Percentiles rank a stretch among this genome's conserved stretches.
phyloP scores from a whole-genome alignment of 2,329 filamentous ascomycete genomes.

The Cucurbitaria berberidis region DNA sequence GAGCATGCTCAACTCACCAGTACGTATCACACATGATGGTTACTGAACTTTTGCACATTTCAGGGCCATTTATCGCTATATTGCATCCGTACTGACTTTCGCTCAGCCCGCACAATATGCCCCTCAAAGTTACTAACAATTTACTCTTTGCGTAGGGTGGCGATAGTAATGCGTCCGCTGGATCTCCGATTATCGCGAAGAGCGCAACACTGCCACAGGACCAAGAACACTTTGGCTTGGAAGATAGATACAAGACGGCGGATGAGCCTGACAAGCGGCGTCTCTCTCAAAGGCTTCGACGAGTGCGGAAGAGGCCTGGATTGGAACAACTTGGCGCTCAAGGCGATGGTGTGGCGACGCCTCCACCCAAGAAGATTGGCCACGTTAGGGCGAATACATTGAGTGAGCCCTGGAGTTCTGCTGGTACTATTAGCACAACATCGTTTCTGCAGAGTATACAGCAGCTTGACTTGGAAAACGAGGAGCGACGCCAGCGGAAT shows the following conservation, averaged over 20 bases:
- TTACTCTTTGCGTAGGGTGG: slow-evolving; percentile 28
- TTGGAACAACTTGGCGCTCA: slow-evolving; percentile 18
- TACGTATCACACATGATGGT: slow-evolving; percentile 60
- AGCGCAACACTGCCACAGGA: slow-evolving; percentile 8
- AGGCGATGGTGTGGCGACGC: slow-evolving; percentile 8
- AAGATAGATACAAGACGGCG: slow-evolving; percentile 13
- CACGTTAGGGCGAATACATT: slow-evolving; percentile 11
- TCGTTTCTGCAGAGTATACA: slow-evolving; percentile 10
- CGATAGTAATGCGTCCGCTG: slow-evolving; percentile 18
- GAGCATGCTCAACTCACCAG: slow-evolving; percentile 94
- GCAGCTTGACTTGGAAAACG: slow-evolving; percentile 4
- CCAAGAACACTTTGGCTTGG: slow-evolving; percentile 10
- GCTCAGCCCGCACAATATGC: slow-evolving; percentile 57
- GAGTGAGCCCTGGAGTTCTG: slow-evolving; percentile 5
- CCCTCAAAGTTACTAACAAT: slow-evolving; percentile 57
- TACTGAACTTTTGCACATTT: slow-evolving; percentile 14
- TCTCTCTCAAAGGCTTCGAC: slow-evolving; percentile 22
- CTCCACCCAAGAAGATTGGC: slow-evolving; percentile 4
- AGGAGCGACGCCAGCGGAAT: slow-evolving; percentile 6
- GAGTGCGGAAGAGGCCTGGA: slow-evolving; percentile 22
- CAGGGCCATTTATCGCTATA: slow-evolving; percentile 35
- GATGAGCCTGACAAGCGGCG: slow-evolving; percentile 17
- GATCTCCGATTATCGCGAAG: slow-evolving; percentile 20
- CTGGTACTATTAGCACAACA: slow-evolving; percentile 7
- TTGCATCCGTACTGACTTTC: slow-evolving; percentile 39